These are phyloP conservation scores for Lachancea fermentati DNA, from an alignment of 805 yeast genomes.

Conservation along the genomic window DNA sequence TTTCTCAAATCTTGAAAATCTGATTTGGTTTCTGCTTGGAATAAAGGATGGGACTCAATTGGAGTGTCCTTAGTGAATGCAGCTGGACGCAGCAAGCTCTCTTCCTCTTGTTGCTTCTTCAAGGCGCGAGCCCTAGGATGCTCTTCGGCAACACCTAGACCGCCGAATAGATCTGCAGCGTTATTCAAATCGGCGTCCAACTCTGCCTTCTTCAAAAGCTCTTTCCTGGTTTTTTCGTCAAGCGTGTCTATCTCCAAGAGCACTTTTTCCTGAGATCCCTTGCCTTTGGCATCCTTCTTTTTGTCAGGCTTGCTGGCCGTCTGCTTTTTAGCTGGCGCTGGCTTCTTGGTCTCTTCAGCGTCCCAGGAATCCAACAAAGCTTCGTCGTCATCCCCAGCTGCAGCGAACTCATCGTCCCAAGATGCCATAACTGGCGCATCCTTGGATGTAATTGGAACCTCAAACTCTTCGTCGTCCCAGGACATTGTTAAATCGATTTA, in stretches of 20 bases:
- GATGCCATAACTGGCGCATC: conserved; percentile 54
- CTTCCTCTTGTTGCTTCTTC: conserved; percentile 34
- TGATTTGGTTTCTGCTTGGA: conserved; percentile 72
- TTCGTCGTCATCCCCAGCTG: conserved; percentile 46
- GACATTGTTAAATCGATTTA: conserved; percentile 29
- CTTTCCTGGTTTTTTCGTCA: conserved; percentile 69
- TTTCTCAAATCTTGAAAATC: conserved; percentile 78
- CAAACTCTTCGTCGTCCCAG: conserved; percentile 87
- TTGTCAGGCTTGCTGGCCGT: conserved; percentile 21
- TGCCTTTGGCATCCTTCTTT: conserved; percentile 30
- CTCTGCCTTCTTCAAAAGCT: conserved; percentile 74
- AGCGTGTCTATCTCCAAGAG: conserved; percentile 57
- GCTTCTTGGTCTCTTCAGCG: conserved; percentile 54
- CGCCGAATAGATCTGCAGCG: conserved; percentile 89
- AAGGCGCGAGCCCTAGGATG: conserved; percentile 39
- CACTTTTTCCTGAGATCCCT: conserved; percentile 34
- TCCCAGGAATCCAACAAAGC: conserved; percentile 90
- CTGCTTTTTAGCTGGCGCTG: conserved; percentile 32
- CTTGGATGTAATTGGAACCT: conserved; percentile 47
- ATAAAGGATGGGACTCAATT: conserved; percentile 69
- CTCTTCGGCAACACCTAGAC: conserved; percentile 48
- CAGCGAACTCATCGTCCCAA: conserved; percentile 72
- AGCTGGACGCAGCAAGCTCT: conserved; percentile 19
- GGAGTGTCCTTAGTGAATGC: conserved; percentile 47
- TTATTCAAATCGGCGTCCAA: conserved; percentile 80